phyloP scores from a whole-genome alignment of 2,329 filamentous ascomycete species.

The Gyromitra esculenta region DNA sequence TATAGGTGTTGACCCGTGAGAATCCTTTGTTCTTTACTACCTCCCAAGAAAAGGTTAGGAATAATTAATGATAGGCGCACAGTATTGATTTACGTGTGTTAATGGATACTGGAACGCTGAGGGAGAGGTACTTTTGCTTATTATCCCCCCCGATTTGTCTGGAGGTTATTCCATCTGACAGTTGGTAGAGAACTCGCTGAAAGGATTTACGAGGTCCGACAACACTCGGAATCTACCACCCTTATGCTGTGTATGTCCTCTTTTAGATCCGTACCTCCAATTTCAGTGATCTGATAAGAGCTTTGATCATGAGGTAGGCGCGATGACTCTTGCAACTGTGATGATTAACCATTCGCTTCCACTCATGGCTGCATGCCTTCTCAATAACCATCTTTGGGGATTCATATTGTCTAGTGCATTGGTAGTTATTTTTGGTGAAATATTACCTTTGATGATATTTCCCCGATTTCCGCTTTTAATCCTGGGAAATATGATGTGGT shows the following conservation, averaged over 20 bases:
- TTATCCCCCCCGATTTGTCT: background rate
- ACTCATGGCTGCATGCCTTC: constrained; percentile 48
- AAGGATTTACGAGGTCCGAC: constrained; percentile 42
- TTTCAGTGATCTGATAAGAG: background rate
- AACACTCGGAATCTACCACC: constrained; percentile 42
- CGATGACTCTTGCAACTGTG: constrained; percentile 48
- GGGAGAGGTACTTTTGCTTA: constrained; percentile 31
- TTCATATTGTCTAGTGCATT: constrained; percentile 46
- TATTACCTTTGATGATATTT: constrained; percentile 48
- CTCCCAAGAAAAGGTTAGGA: background rate
- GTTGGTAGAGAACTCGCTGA: constrained; percentile 35
- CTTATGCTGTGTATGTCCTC: constrained; percentile 42
- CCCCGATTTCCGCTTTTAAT: constrained; percentile 44
- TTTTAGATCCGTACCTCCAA: background rate
- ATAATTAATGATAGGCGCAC: background rate
- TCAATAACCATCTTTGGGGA: constrained; percentile 50
- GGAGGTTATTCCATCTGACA: constrained; percentile 1
- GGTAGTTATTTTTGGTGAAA: constrained; percentile 50
- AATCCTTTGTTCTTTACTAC: background rate
- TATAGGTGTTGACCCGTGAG: constrained; percentile 46
- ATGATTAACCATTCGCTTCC: constrained; percentile 50
- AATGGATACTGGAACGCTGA: constrained; percentile 37
- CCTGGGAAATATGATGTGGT: constrained; percentile 53
- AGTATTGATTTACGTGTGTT: constrained; percentile 37
- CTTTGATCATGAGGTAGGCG: constrained; percentile 20